A percentile compares a stretch with the other conserved stretches of the same genome.
These are phyloP conservation scores for Coniochaeta prunicola DNA, from an alignment of 2,329 filamentous ascomycete species.

Conservation along the genomic window DNA sequence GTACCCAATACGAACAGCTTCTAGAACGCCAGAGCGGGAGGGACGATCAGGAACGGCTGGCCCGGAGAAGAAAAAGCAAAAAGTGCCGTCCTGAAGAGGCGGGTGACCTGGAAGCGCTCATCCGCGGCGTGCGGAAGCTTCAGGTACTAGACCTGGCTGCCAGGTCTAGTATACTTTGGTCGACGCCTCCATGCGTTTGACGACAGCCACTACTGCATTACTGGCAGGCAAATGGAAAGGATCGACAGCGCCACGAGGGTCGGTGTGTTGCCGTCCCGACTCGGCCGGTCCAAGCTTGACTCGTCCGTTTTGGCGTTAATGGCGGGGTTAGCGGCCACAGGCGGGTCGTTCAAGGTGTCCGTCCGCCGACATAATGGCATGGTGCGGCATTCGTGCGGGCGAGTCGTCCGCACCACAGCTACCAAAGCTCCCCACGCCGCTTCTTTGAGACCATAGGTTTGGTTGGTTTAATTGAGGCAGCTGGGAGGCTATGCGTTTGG, in stretches of 20 bases:
- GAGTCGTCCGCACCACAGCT: background rate
- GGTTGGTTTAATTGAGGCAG: too few species aligned
- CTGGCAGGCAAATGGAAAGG: background rate
- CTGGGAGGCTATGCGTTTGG: too few species aligned
- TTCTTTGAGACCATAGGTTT: too few species aligned
- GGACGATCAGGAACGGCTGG: too few species aligned
- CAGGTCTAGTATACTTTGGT: background rate
- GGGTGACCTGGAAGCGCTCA: background rate
- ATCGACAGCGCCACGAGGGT: background rate
- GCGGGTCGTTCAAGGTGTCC: background rate
- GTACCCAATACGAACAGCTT: background rate
- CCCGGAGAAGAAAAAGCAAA: background rate
- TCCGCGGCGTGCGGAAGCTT: background rate
- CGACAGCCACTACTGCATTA: background rate
- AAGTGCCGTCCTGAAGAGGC: background rate
- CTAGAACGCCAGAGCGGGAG: background rate
- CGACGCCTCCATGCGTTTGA: background rate
- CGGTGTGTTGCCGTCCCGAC: background rate
- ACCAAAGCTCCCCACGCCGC: too few species aligned
- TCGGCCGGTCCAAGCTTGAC: background rate
- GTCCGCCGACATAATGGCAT: background rate
- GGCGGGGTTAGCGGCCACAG: background rate
- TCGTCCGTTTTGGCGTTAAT: background rate
- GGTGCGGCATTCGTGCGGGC: background rate
- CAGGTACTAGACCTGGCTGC: background rate